Evolutionary conservation across 306 rosid genomes (phyloP).

Genomic region (Cotoneaster glaucophyllus): DNA sequence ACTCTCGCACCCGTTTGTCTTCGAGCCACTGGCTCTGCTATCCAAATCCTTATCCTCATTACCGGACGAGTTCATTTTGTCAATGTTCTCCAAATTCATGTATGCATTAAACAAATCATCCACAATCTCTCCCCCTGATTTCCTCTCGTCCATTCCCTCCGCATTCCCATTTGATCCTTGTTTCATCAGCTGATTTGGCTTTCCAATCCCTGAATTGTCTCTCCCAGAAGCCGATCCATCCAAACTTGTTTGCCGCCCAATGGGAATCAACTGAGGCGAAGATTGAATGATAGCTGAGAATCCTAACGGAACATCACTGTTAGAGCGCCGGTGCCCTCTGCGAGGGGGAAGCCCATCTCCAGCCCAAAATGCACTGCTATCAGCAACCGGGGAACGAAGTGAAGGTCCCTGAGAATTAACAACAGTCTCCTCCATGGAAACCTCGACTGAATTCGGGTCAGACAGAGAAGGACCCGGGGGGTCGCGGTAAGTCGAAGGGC

Average conservation of each 20-base stretch:
- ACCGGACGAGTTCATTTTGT: constrained; percentile 44
- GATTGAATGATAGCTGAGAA: constrained; percentile 52
- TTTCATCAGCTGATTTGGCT: constrained; percentile 45
- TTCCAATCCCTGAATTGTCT: constrained; percentile 30
- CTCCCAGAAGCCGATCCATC: constrained; percentile 35
- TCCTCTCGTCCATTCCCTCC: constrained; percentile 31
- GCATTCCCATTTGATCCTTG: constrained; percentile 26
- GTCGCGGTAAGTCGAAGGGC: constrained; percentile 48
- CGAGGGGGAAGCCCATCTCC: constrained; percentile 70
- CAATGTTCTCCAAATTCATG: constrained; percentile 65
- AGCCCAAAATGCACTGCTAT: constrained; percentile 33
- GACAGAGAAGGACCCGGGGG: constrained; percentile 21
- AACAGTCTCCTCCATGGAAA: constrained; percentile 51
- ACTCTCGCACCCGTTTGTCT: constrained; percentile 60
- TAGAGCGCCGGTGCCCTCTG: constrained; percentile 70
- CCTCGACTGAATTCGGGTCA: constrained; percentile 37
- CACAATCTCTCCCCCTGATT: constrained; percentile 30
- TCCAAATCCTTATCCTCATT: constrained; percentile 57
- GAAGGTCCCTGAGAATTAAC: constrained; percentile 32
- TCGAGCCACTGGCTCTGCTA: constrained; percentile 51
- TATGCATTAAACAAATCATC: constrained; percentile 65
- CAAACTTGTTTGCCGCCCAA: constrained; percentile 24
- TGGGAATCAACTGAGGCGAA: constrained; percentile 41
- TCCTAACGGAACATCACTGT: constrained; percentile 67
- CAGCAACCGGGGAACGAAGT: constrained; percentile 23